phyloP scores from a whole-genome alignment of 192 early-diverging fungal genomes.

The Lunasporangiospora selenospora region DNA sequence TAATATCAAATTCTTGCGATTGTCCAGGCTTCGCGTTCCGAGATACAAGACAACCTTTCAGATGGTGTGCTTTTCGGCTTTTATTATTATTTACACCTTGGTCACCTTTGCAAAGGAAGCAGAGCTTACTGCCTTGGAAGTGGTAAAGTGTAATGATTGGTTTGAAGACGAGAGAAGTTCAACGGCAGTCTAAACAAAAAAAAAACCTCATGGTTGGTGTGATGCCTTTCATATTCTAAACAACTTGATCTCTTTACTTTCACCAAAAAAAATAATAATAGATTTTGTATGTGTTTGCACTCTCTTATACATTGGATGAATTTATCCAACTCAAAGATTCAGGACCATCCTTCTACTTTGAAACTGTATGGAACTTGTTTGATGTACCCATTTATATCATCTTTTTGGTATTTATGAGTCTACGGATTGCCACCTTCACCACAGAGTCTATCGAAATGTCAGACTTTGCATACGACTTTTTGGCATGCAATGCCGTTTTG shows the following conservation, averaged over 20 bases:
- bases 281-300: conserved; percentile 46
- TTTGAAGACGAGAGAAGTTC: no score
- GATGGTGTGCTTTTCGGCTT: conserved; percentile 39
- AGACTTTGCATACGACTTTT: conserved; percentile 44
- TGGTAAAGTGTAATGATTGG: conserved; percentile 5
- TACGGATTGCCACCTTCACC: conserved; percentile 31
- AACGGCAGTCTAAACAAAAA: no score
- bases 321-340: conserved; percentile 45
- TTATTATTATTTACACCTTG: conserved; percentile 47
- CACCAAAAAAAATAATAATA: background rate
- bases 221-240: no score
- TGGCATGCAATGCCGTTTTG: conserved; percentile 49
- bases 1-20: conserved; percentile 40
- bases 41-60: conserved; percentile 50
- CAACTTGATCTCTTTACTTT: no score
- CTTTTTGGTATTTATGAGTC: conserved; percentile 38
- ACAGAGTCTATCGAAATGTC: conserved; percentile 23
- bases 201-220: no score
- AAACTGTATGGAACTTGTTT: conserved; percentile 53
- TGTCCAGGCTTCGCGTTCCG: conserved; percentile 47
- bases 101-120: conserved; percentile 38
- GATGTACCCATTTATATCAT: conserved; percentile 50
- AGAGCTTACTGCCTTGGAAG: conserved; percentile 31
- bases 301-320: conserved; percentile 41
- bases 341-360: conserved; percentile 50